These are phyloP conservation scores for Xylariaceae sp. DNA, from an alignment of 2,329 filamentous ascomycete genomes.

Conservation along the genomic window DNA sequence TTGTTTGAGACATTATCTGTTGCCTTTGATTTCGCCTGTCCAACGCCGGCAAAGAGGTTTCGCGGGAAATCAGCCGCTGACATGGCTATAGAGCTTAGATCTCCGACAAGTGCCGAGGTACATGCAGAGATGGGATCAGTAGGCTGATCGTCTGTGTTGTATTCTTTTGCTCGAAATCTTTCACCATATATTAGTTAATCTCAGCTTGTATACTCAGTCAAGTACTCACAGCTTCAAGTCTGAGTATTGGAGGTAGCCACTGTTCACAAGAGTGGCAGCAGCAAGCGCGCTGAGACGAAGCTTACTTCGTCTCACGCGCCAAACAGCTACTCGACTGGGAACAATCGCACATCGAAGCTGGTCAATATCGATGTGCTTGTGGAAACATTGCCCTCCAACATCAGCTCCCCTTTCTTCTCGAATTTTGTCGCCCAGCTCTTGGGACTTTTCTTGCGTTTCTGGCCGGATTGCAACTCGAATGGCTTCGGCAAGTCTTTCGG, in stretches of 20 bases:
- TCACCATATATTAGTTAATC: constrained; percentile 12
- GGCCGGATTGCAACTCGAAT: constrained; percentile 59
- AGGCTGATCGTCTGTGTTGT: constrained; percentile 74
- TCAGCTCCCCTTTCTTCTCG: constrained; percentile 62
- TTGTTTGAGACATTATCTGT: constrained; percentile 15
- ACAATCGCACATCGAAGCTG: constrained; percentile 66
- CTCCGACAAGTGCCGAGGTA: constrained; percentile 73
- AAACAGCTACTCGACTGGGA: constrained; percentile 66
- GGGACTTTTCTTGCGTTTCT: constrained; percentile 53
- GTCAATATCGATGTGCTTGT: constrained; percentile 64
- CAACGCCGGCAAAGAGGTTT: constrained; percentile 43
- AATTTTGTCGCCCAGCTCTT: constrained; percentile 60
- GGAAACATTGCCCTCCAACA: constrained; percentile 63
- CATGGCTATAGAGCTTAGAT: constrained; percentile 76
- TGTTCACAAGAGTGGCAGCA: constrained; percentile 63
- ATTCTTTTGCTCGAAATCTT: constrained; percentile 56
- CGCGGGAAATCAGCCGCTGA: constrained; percentile 71
- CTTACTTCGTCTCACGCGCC: constrained; percentile 67
- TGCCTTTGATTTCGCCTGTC: constrained; percentile 18
- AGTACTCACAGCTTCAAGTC: constrained; percentile 66
- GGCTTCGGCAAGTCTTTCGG: constrained; percentile 61
- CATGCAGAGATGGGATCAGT: constrained; percentile 76
- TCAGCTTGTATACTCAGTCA: background rate
- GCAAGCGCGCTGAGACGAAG: constrained; percentile 68
- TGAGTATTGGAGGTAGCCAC: constrained; percentile 61